Conservation (phyloP, 176 grass and related monocot species). For the Lolium rigidum region DNA sequence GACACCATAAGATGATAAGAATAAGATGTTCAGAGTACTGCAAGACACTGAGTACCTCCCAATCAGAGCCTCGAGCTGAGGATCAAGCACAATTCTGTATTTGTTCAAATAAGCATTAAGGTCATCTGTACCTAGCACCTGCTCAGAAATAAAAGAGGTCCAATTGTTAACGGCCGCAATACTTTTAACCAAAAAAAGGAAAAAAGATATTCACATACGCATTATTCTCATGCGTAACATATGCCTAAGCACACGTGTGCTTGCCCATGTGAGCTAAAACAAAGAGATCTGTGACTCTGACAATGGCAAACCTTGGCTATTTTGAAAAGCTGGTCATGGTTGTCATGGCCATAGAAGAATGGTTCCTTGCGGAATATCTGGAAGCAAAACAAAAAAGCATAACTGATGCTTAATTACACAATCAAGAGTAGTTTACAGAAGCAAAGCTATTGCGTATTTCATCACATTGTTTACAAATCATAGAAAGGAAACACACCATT, state of each 20-base stretch:
- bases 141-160: constrained; percentile 19
- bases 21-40: constrained; percentile 6
- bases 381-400: constrained; percentile 2
- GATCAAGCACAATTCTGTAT: constrained; percentile 77
- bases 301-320: constrained; percentile 67
- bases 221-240: constrained; percentile 9
- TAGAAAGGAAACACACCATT: constrained; percentile 53
- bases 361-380: constrained; percentile 92
- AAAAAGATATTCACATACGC: neutral
- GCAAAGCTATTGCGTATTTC: constrained; percentile 1
- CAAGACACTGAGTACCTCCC: constrained; percentile 56
- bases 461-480: neutral
- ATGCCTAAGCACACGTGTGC: neutral
- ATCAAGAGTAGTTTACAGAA: constrained; percentile 19
- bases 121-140: constrained; percentile 85
- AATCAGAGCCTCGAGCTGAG: constrained; percentile 81
- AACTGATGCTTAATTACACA: neutral
- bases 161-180: constrained; percentile 3
- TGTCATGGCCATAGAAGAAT: constrained; percentile 84
- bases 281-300: constrained; percentile 11
- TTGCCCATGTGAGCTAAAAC: neutral
- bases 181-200: neutral
- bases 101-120: constrained; percentile 76
- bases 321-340: constrained; percentile 88
- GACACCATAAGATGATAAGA: constrained; percentile 22